Base-by-base conservation (phyloP, 805 yeast genomes). In the Saccharomyces mikatae region DNA sequence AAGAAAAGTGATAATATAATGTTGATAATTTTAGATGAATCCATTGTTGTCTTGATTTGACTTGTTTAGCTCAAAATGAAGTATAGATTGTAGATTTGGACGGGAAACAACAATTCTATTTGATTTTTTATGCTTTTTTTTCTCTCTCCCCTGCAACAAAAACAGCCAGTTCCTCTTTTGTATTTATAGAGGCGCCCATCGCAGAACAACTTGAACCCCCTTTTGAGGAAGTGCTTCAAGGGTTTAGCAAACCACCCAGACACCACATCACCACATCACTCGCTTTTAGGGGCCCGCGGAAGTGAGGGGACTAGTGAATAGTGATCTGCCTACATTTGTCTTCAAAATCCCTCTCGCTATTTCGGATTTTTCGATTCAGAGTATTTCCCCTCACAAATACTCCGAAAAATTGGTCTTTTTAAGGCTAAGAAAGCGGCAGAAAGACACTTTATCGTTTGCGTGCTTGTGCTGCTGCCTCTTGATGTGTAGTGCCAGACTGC, bases 1-100 rank as follows among this genome's bases (percentile, higher is more conserved):
- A 86, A 70, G 58, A 86, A 70, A 51, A 86, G 49, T 52, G 91
- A 86, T 76, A 70, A 60, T 54, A 74, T 66, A 51, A 69, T 60
- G 68, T 71, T 73, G 52, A 74, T 62, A 53, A 74, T 62, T 56
- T 74, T 72, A 49, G 73, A 52, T 47, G 71, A 55, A 61, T 67
- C 71, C 71, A 68, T 67, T 24, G 31, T 24, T 29, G 31, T 28
- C 1, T 28, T 26, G 50, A 14, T 11, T 10, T 17, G 44, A 5
- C 8, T 3, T 36, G 24, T 4, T 36, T 36, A 6, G 41, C n/a
- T 36, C 41, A 36, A 17, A 36, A 36, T 17, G 11, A n/a, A 36
- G 8, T 6, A 17, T 36, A 22, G 8, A 21, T 17, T 36, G 24
- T 21, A 36, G 8, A n/a, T n/a, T 17, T 9, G 2, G 17, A 24